These are phyloP conservation scores for Berberis vulgaris DNA, from an alignment of 164 flowering plant genomes.

Conservation along the genomic window DNA sequence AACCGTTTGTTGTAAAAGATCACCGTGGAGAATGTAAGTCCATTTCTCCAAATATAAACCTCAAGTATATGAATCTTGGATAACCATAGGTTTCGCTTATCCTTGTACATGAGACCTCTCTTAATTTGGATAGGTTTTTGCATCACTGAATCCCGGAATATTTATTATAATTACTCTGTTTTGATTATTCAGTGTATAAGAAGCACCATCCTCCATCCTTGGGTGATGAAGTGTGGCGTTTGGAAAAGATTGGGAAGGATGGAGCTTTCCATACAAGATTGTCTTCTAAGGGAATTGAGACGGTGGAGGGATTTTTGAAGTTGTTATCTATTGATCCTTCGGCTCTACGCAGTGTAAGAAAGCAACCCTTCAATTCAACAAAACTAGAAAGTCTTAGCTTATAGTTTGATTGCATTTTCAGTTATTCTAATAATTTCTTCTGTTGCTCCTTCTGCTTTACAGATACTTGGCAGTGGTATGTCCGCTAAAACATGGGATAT, in stretches of 20 bases:
- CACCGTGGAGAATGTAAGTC: conserved; percentile 61
- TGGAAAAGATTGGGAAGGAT: conserved; percentile 72
- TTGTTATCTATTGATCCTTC: conserved; percentile 27
- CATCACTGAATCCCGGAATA: neutral
- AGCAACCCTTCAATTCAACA: neutral
- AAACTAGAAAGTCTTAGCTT: neutral
- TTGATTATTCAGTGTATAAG: conserved; percentile 49
- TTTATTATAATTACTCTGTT: neutral
- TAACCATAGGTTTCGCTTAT: neutral
- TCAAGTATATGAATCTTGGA: neutral
- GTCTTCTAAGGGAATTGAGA: conserved; percentile 23
- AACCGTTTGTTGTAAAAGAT: conserved; percentile 54
- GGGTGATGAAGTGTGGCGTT: conserved; percentile 77
- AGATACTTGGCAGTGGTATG: conserved; percentile 35
- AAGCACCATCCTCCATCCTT: conserved; percentile 75
- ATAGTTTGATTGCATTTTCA: neutral
- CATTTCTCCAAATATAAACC: neutral
- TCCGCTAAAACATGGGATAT: conserved; percentile 42
- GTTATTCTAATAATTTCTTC: neutral
- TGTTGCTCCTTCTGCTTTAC: conserved; percentile 11
- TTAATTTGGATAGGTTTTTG: neutral
- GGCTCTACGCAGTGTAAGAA: conserved; percentile 38
- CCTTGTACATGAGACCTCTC: neutral
- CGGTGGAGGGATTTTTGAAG: conserved; percentile 68
- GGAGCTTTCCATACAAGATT: conserved; percentile 68